Conservation (phyloP, 2,329 filamentous ascomycete species). For the Fusarium subglutinans region DNA sequence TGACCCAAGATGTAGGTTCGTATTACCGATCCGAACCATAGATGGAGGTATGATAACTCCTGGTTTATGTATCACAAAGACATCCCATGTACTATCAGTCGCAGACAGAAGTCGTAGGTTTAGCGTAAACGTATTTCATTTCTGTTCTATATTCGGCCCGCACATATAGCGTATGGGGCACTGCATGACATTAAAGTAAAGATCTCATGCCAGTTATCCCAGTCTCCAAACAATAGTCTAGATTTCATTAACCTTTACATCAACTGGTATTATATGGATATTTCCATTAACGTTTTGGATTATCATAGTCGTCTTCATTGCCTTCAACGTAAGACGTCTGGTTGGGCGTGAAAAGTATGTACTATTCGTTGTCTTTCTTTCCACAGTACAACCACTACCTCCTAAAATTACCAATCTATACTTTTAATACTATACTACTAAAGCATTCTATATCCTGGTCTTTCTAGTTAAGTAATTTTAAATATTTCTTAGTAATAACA, state of each 20-base stretch:
- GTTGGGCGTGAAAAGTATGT: no score
- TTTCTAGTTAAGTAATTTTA: no score
- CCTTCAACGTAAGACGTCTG: no score
- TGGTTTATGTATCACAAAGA: conserved; percentile 37
- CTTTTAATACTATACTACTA: accelerated
- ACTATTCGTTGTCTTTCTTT: no score
- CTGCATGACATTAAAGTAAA: no score
- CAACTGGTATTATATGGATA: accelerated
- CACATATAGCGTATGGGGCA: accelerated
- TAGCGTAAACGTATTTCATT: background rate
- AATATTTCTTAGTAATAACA: no score
- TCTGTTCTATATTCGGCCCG: background rate
- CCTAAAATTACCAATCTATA: background rate
- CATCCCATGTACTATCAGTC: conserved; percentile 24
- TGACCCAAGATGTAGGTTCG: background rate
- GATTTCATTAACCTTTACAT: no score
- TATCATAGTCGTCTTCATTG: no score
- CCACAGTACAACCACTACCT: background rate
- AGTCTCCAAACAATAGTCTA: no score
- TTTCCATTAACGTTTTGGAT: no score
- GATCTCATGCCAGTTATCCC: accelerated
- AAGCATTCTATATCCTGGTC: background rate
- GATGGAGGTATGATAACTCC: conserved; percentile 30
- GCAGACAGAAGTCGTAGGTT: background rate
- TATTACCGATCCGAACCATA: conserved; percentile 12